A percentile compares a stretch with the other conserved stretches of the same genome.
Evolutionary conservation across 2,329 filamentous ascomycete genomes (phyloP).

Genomic region (Pezicula rhizophila): DNA sequence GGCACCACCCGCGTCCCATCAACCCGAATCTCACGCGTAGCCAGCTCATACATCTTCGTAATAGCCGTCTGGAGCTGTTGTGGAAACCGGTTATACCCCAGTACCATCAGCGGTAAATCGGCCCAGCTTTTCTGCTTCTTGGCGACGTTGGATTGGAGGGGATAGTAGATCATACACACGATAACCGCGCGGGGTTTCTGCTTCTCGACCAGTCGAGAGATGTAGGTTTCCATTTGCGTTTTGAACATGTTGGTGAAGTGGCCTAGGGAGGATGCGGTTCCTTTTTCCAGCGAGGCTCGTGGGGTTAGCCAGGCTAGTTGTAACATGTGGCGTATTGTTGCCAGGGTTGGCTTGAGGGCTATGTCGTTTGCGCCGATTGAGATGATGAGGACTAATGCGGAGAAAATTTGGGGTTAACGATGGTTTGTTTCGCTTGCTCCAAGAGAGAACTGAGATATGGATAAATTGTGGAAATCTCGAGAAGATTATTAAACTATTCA

Average conservation of each 20-base stretch:
- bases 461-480: too few species aligned
- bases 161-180: slow-evolving; percentile 15
- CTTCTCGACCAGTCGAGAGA: slow-evolving; percentile 8
- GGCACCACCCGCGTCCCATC: slow-evolving; percentile 8
- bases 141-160: slow-evolving; percentile 6
- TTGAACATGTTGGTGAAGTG: slow-evolving; percentile 12
- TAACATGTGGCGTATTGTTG: slow-evolving; percentile 10
- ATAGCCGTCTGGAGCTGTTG: slow-evolving; percentile 10
- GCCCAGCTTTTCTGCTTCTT: slow-evolving; percentile 8
- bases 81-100: slow-evolving; percentile 11
- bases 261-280: slow-evolving; percentile 8
- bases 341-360: slow-evolving; percentile 11
- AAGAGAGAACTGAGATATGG: too few species aligned
- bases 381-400: slow-evolving; percentile 11
- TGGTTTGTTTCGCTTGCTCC: too few species aligned
- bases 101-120: slow-evolving; percentile 5
- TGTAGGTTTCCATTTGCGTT: slow-evolving; percentile 9
- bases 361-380: slow-evolving; percentile 14
- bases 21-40: slow-evolving; percentile 7
- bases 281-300: slow-evolving; percentile 5
- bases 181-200: slow-evolving; percentile 10
- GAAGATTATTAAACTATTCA: too few species aligned
- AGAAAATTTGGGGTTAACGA: too few species aligned
- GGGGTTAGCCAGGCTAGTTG: slow-evolving; percentile 14
- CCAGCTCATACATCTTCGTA: slow-evolving; percentile 8